Base-by-base conservation (phyloP, 352 stramenopile species). In the Phytopythium litorale region DNA sequence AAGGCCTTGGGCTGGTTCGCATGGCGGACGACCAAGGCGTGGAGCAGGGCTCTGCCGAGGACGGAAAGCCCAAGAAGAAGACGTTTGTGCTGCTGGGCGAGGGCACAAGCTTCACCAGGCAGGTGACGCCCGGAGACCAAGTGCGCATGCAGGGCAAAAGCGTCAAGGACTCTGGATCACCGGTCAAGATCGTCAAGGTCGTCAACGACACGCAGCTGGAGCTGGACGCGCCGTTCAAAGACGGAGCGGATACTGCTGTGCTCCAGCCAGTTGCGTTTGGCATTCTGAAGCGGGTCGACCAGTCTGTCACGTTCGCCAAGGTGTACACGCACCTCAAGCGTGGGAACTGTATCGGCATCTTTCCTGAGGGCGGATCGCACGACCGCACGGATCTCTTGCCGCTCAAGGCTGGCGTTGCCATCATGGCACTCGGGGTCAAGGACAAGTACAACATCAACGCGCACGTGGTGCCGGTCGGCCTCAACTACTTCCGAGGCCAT, bases 401-500 rank as follows among this genome's bases (percentile, higher is more conserved):
- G 19, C 83, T 99, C 28, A 99, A 99, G 76, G 96, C 96, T 58
- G 97, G 97, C 35, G 94, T 99, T 38, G 95, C 96, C n/a, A 79
- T 99, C 42, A 99, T 99, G 89, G 97, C 97, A 15, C 94, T 99
- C 42, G 94, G 90, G 25, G 94, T 94, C 45, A 91, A 98, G 57
- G 96, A 98, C 75, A 96, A 98, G 75, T 97, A 98, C 76, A 97
- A 97, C 40, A 89, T 99, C 32, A 98, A 93, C 30, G 89, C 97
- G 37, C 94, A 95, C 0, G 98, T 99, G 19, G 94, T 99, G 33
- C 97, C 97, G 7, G 96, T 99, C 45, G 97, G 97, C 9, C 78
- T 99, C 38, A 99, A 98, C 70, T 99, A 99, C 73, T 99, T 99
- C 73, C 84, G 89, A 38, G 94, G 94, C 35, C 96, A 99, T 67